These are phyloP conservation scores for Teunomyces gatunensis DNA, from an alignment of 805 yeast species.

Conservation along the genomic window DNA sequence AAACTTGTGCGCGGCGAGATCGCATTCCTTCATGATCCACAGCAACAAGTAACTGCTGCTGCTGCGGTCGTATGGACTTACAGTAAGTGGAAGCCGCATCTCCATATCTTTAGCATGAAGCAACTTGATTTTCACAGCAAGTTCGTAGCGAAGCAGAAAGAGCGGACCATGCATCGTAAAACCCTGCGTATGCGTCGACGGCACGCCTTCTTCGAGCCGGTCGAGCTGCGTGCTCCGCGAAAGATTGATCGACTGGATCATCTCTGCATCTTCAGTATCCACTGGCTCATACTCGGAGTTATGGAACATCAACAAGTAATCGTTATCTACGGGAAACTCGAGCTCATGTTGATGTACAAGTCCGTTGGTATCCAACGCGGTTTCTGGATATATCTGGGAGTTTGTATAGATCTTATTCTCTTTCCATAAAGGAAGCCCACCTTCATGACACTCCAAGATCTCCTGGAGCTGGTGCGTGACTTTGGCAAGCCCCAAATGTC, in stretches of 20 bases:
- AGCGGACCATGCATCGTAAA: conserved; percentile 52
- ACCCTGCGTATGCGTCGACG: conserved; percentile 46
- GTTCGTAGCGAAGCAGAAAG: conserved; percentile 51
- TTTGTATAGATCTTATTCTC: conserved; percentile 40
- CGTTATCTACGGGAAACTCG: conserved; percentile 35
- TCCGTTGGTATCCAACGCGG: conserved; percentile 27
- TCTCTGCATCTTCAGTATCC: conserved; percentile 6
- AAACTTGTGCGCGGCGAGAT: conserved; percentile 36
- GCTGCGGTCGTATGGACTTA: conserved; percentile 51
- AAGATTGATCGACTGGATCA: conserved; percentile 16
- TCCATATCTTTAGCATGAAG: conserved; percentile 50
- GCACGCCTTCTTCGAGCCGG: conserved; percentile 38
- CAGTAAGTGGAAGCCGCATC: conserved; percentile 49
- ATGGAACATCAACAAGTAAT: conserved; percentile 27
- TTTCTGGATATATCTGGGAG: conserved; percentile 23
- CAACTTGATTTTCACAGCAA: conserved; percentile 48
- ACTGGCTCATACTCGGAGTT: not conserved
- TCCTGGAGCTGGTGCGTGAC: conserved; percentile 52
- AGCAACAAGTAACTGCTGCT: conserved; percentile 49
- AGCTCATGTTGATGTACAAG: conserved; percentile 21
- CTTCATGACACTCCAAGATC: conserved; percentile 51
- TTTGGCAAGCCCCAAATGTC: conserved; percentile 39
- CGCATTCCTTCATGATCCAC: conserved; percentile 55
- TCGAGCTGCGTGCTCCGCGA: conserved; percentile 19
- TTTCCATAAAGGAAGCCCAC: conserved; percentile 47